A percentile compares a stretch with the other conserved stretches of the same genome.
Conservation (phyloP, 331 rosid species). For the Stylosanthes scabra region DNA sequence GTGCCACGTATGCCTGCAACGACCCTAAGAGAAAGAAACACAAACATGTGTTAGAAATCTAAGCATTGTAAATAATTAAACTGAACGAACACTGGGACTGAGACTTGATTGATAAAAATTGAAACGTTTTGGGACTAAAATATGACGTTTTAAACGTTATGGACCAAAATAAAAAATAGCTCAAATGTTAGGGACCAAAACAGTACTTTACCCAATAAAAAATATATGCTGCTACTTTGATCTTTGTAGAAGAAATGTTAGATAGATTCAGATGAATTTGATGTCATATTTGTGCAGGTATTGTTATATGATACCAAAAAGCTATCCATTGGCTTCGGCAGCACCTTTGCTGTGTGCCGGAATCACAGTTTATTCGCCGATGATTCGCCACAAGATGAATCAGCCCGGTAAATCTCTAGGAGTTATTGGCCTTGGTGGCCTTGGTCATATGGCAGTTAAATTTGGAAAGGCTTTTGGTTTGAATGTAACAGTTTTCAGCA, state of each 20-base stretch:
- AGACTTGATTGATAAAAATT: too few species aligned
- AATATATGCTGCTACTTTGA: neutral
- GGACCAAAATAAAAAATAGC: too few species aligned
- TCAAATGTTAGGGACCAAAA: too few species aligned
- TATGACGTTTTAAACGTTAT: too few species aligned
- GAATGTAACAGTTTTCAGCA: slow-evolving; percentile 84
- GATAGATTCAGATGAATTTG: slow-evolving; percentile 10
- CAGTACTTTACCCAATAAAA: too few species aligned
- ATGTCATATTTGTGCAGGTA: slow-evolving; percentile 54
- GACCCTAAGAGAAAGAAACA: too few species aligned
- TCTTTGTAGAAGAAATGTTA: slow-evolving; percentile 8
- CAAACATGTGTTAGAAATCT: too few species aligned
- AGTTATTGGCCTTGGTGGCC: slow-evolving; percentile 97
- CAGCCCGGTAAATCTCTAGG: slow-evolving; percentile 92
- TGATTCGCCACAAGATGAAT: slow-evolving; percentile 87
- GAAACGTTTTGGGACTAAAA: too few species aligned
- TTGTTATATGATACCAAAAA: slow-evolving; percentile 76
- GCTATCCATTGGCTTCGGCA: slow-evolving; percentile 81
- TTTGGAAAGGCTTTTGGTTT: slow-evolving; percentile 92
- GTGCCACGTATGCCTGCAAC: too few species aligned
- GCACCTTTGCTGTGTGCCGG: slow-evolving; percentile 97
- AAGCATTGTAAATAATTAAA: too few species aligned
- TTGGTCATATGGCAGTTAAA: slow-evolving; percentile 94
- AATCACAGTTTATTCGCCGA: slow-evolving; percentile 85
- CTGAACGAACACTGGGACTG: too few species aligned